Evolutionary conservation across 768 basidiomycete genomes (phyloP), one percentile per base, ranked within the genome.

Genomic region (Austroboletus eburneus): DNA sequence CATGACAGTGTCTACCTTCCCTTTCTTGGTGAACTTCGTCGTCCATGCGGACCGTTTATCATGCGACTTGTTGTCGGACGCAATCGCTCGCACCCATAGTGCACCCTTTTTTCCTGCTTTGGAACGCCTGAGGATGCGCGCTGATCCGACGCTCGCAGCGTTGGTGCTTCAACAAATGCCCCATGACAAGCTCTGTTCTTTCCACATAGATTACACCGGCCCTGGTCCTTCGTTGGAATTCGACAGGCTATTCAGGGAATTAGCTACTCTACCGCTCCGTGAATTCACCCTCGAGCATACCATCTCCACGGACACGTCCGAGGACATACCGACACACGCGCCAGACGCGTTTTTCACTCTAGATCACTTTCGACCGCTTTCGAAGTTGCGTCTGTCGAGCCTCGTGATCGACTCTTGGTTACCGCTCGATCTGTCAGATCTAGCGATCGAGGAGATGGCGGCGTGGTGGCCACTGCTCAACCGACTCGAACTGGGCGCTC

Each of bases 391-490:
- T 27, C 58, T 79, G 25, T 60, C 60, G 24, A 61, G 58, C 33
- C 57, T 78, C 14, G 56, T 66, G 16, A 56, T 75, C 33, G 73
- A 77, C 48, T 63, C 68, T 9, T 70, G 69, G 1, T 48, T 71
- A 29, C 73, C 73, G 2, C 68, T 68, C 4, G 55, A 58, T 51
- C 48, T 77, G 17, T 61, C 51, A 20, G 75, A 78, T 51, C 9
- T 52, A 24, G 71, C 70, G 30, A 49, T 77, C 18, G 66, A 62
- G 30, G 61, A 64, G 41, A 54, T 79, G 33, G 50, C 66, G 16
- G 58, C 49, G 7, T 75, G 71, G 69, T 77, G 77, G 77, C 77
- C 76, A 14, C 47, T 56, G 33, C 65, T 79, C 6, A 57, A 65
- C 9, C 62, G 67, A 38, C 69, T 79, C 25, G 69, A 77, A 46